Evolutionary conservation across 1,284 basidiomycete genomes (phyloP), one percentile per base, ranked within the genome.

Genomic region (Tranzscheliella williamsii): DNA sequence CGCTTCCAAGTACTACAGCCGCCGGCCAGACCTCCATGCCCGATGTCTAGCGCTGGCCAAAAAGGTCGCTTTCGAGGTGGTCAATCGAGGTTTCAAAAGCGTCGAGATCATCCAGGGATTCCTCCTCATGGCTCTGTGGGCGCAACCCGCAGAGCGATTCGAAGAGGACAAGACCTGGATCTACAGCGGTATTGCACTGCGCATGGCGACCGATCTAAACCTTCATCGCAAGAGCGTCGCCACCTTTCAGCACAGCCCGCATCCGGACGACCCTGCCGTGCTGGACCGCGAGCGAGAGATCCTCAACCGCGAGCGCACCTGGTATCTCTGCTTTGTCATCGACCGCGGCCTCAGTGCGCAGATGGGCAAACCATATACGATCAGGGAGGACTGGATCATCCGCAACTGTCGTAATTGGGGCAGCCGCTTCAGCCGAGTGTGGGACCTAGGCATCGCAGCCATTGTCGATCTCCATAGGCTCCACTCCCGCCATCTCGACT

Each of bases 91-190:
- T 0, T 95, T 91, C 83, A 98, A 98, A 79, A 91, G 89, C 20
- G 87, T 96, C 35, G 95, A 98, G 62, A 80, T 82, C 24, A 73
- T 79, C 17, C 78, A 79, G 53, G 78, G 73, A 9, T 80, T 79
- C 55, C 36, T 78, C 42, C 70, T 80, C 4, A 57, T 80, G 26
- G 71, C 75, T 8, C 56, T 76, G 42, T 80, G 79, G 67, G 76
- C 78, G 30, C 78, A 79, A 53, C 78, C 73, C 13, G 62, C 70
- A 12, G 64, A 78, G 57, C 78, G 81, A 15, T 97, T 91, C 73
- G 95, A 98, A 76, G 91, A 96, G 72, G 94, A 98, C 79, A 87
- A 89, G 70, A 97, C 93, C 0, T 98, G 94, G 92, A 62, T 75
- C 30, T 78, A 78, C 61, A 66, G 70, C 48, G 80, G 80, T 22